Conservation (phyloP, 2,329 filamentous ascomycete species). For the Dactylonectria estremocensis region DNA sequence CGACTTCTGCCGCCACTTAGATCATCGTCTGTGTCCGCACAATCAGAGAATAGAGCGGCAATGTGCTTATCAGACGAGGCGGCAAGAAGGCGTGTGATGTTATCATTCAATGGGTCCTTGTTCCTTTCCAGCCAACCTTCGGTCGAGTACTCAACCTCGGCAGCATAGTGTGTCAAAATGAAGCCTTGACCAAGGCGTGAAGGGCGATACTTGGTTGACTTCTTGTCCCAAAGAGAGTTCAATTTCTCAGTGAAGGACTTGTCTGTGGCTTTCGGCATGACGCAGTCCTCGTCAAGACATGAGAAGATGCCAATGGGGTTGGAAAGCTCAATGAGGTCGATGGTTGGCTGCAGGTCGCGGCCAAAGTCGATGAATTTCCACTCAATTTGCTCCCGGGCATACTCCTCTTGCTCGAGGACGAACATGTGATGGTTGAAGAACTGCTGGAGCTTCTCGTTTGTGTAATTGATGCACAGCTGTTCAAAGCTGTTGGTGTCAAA, state of each 20-base stretch:
- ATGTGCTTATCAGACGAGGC: constrained; percentile 87
- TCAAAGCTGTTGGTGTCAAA: constrained; percentile 99
- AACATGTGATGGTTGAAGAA: constrained; percentile 99
- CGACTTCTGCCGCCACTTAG: constrained; percentile 77
- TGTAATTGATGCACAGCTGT: constrained; percentile 99
- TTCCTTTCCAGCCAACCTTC: constrained; percentile 98
- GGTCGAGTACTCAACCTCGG: constrained; percentile 97
- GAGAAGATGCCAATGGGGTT: constrained; percentile 99
- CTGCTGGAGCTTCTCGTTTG: constrained; percentile 98
- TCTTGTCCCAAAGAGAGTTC: constrained; percentile 97
- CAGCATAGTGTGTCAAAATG: constrained; percentile 96
- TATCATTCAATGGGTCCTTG: constrained; percentile 98
- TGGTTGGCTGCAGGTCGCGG: constrained; percentile 95
- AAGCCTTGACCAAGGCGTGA: constrained; percentile 93
- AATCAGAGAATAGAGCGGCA: constrained; percentile 88
- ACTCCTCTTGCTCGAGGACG: constrained; percentile 97
- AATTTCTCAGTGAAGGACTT: constrained; percentile 98
- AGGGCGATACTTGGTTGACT: constrained; percentile 92
- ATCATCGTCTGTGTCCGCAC: constrained; percentile 85
- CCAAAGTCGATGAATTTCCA: constrained; percentile 99
- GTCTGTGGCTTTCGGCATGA: constrained; percentile 99
- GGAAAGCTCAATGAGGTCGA: constrained; percentile 94
- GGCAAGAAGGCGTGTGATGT: constrained; percentile 90
- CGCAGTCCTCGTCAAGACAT: constrained; percentile 96
- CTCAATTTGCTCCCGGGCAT: constrained; percentile 96